These are phyloP conservation scores for Aspergillus arachidicola DNA, from an alignment of 2,329 filamentous ascomycete species.

Conservation along the genomic window DNA sequence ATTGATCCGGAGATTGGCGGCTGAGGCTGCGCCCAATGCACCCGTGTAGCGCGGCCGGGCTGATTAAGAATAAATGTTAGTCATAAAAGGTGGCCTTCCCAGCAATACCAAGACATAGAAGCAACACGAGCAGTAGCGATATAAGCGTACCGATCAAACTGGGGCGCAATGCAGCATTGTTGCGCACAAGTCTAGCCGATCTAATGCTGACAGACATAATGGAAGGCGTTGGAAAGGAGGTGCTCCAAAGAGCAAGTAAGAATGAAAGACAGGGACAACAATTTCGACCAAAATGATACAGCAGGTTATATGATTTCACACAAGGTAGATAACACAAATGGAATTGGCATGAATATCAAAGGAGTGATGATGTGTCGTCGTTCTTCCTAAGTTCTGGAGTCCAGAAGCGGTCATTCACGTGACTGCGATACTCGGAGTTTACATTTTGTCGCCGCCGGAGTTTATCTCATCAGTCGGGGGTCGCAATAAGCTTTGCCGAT, in stretches of 20 bases:
- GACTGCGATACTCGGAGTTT: slow-evolving; percentile 17
- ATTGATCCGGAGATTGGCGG: slow-evolving; percentile 37
- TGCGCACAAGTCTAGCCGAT: slow-evolving; percentile 42
- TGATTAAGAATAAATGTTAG: slow-evolving; percentile 18
- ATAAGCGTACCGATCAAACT: slow-evolving; percentile 30
- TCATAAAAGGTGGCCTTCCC: not conserved
- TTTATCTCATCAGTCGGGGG: slow-evolving; percentile 3
- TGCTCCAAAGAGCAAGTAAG: slow-evolving; percentile 29
- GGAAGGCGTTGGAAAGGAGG: slow-evolving; percentile 30
- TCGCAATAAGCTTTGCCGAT: slow-evolving; percentile 3
- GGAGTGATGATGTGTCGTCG: slow-evolving; percentile 16
- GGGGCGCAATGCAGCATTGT: slow-evolving; percentile 34
- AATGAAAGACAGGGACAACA: slow-evolving; percentile 15
- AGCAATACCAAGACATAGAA: not conserved
- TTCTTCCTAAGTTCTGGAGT: slow-evolving; percentile 15
- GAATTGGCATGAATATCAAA: slow-evolving; percentile 6
- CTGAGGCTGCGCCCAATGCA: slow-evolving; percentile 34
- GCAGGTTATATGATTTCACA: not conserved
- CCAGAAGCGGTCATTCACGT: slow-evolving; percentile 19
- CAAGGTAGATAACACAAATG: slow-evolving; percentile 3
- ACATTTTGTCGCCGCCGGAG: slow-evolving; percentile 14
- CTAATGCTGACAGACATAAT: slow-evolving; percentile 43
- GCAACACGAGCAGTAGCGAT: not conserved
- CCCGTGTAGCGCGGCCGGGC: slow-evolving; percentile 36
- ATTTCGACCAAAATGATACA: slow-evolving; percentile 1